Base-by-base conservation (phyloP, 2,329 filamentous ascomycete genomes). In the Cordyceps fumosorosea region DNA sequence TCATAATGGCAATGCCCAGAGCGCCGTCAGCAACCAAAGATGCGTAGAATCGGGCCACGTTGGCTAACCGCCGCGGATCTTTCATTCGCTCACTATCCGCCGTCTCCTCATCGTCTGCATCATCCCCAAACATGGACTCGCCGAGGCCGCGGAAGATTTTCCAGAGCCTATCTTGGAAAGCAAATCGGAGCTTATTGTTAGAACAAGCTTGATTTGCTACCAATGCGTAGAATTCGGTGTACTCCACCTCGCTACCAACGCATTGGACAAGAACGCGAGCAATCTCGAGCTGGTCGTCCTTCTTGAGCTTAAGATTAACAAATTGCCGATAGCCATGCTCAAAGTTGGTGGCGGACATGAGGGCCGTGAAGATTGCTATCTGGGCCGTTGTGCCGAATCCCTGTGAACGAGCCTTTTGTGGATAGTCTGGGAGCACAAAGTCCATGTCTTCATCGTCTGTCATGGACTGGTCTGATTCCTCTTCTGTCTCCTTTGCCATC, bases 191-290 rank as follows among this genome's bases (percentile, higher is more conserved):
- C 68, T 87, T 86, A 66, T 86, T 86, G 64, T 93, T 90, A 3
- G 80, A 80, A 69, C 92, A 96, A 10, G 97, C 81, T 66, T 88
- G 87, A 54, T 84, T 85, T 11, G 91, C 92, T 44, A 99, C 87
- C 1, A 96, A 79, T 0, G 90, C 90, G 72, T 99, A 99, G 76
- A 96, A 99, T 0, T 90, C 90, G 69, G 99, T 99, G 75, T 97
- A 96, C 0, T 81, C 81, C 62, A 88, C 81, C 75, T 98, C 95
- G 3, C 89, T 88, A 50, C 90, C 90, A 1, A 88, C 88, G 71
- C 93, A 97, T 67, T 95, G 92, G 10, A 97, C 82, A 32, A 99
- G 80, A 20, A 99, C 93, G 58, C 89, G 86, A 0, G 93, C 88
- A 37, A 98, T 89, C 72, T 98, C 93, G 26, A 88, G 83, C 66